Evolutionary conservation across 73 alveolate species (phyloP).

Genomic region (Paramecium biaurelia): DNA sequence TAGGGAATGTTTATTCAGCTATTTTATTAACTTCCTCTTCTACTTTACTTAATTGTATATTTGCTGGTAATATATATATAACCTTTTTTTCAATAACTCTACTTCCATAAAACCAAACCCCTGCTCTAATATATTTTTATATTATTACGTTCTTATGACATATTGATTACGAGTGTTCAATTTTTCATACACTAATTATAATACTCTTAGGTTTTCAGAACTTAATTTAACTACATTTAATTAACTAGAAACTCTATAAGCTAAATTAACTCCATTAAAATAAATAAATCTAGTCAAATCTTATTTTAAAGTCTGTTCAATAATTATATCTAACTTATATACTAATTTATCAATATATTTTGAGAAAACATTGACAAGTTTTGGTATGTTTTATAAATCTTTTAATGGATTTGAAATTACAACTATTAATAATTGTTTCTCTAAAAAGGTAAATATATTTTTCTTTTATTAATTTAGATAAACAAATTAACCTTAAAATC

Average conservation of each 20-base stretch:
- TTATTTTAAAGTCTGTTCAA: neutral
- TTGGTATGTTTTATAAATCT: neutral
- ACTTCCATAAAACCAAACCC: conserved; percentile 5
- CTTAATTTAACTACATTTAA: neutral
- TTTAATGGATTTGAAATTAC: neutral
- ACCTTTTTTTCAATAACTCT: neutral
- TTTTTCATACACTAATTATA: neutral
- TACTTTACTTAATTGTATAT: neutral
- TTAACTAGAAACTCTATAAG: neutral
- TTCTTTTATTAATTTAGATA: neutral
- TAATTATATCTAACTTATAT: neutral
- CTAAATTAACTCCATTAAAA: conserved; percentile 39
- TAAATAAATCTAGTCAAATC: neutral
- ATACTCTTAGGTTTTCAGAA: neutral
- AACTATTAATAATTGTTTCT: neutral
- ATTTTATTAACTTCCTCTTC: neutral
- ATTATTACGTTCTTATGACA: neutral
- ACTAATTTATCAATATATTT: neutral
- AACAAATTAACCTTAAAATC: neutral
- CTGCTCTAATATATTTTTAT: neutral
- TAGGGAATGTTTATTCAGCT: neutral
- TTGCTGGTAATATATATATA: neutral
- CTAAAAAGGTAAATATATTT: neutral
- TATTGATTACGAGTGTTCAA: neutral
- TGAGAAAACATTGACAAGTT: neutral